phyloP scores from a whole-genome alignment of 2,329 filamentous ascomycete genomes.

The Gyromitra esculenta region DNA sequence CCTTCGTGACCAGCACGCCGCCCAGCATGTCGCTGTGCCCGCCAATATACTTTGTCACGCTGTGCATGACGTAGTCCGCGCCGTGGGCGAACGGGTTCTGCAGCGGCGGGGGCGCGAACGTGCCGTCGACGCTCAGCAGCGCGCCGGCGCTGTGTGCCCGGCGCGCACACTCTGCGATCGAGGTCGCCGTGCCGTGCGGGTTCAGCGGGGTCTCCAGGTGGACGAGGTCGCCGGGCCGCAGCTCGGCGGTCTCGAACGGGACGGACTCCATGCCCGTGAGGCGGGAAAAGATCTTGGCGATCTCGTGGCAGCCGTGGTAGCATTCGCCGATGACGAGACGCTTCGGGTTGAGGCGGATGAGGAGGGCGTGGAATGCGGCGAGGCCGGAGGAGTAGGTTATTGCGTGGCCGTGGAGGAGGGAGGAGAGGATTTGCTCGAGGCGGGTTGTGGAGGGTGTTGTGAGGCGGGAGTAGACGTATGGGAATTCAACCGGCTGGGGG shows the following conservation, averaged over 20 bases:
- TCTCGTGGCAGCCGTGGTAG: constrained; percentile 94
- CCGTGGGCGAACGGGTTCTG: constrained; percentile 85
- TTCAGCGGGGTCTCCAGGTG: constrained; percentile 95
- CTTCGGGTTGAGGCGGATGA: constrained; percentile 84
- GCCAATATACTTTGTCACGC: constrained; percentile 94
- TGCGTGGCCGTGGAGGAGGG: constrained; percentile 74
- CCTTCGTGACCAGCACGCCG: constrained; percentile 77
- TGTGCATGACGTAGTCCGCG: constrained; percentile 89
- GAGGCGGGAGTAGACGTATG: constrained; percentile 83
- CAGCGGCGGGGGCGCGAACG: constrained; percentile 89
- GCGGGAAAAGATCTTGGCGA: constrained; percentile 76
- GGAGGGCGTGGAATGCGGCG: constrained; percentile 84
- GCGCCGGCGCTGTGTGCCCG: constrained; percentile 78
- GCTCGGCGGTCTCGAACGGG: constrained; percentile 73
- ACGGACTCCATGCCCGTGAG: constrained; percentile 79
- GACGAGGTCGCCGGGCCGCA: constrained; percentile 82
- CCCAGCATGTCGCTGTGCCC: constrained; percentile 94
- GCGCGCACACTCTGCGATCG: constrained; percentile 76
- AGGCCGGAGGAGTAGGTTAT: constrained; percentile 87
- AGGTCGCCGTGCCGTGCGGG: constrained; percentile 81
- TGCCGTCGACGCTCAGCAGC: constrained; percentile 84
- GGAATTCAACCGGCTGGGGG: constrained; percentile 62
- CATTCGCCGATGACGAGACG: constrained; percentile 83
- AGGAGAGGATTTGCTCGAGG: constrained; percentile 81
- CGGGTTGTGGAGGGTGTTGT: constrained; percentile 82